Evolutionary conservation across 768 basidiomycete species (phyloP).

Genomic region (Russula foetens): DNA sequence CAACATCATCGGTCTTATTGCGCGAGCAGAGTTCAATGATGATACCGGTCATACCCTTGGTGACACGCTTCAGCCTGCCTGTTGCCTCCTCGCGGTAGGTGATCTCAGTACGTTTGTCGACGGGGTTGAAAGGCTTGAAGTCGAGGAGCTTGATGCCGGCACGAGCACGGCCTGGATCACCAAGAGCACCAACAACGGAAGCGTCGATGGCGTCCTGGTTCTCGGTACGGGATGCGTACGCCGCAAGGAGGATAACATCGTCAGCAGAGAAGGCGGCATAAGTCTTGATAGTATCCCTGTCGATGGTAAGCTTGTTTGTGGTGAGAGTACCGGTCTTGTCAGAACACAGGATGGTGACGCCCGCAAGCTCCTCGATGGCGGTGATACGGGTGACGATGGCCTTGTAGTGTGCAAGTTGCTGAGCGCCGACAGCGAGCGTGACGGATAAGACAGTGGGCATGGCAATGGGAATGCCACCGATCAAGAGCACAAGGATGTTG

Average conservation of each 20-base stretch:
- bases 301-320: slow-evolving; percentile 99
- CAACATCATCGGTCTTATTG: slow-evolving; percentile 91
- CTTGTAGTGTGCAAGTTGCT: slow-evolving; percentile 98
- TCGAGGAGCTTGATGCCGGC: slow-evolving; percentile 92
- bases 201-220: slow-evolving; percentile 97
- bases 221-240: slow-evolving; percentile 96
- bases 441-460: slow-evolving; percentile 99
- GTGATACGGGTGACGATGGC: slow-evolving; percentile 99
- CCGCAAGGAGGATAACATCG: slow-evolving; percentile 87
- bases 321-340: slow-evolving; percentile 99
- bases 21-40: slow-evolving; percentile 96
- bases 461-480: slow-evolving; percentile 99
- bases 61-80: slow-evolving; percentile 97
- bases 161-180: slow-evolving; percentile 67
- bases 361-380: slow-evolving; percentile 96
- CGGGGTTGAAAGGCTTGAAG: slow-evolving; percentile 99
- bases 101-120: slow-evolving; percentile 98
- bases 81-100: slow-evolving; percentile 91
- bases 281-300: slow-evolving; percentile 82
- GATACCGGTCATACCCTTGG: slow-evolving; percentile 99
- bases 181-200: slow-evolving; percentile 75
- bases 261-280: slow-evolving; percentile 85
- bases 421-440: slow-evolving; percentile 97
- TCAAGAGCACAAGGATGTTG: slow-evolving; percentile 96
- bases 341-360: slow-evolving; percentile 97